Evolutionary conservation across 768 basidiomycete species (phyloP).

Genomic region (Podaxis carcinomalis): DNA sequence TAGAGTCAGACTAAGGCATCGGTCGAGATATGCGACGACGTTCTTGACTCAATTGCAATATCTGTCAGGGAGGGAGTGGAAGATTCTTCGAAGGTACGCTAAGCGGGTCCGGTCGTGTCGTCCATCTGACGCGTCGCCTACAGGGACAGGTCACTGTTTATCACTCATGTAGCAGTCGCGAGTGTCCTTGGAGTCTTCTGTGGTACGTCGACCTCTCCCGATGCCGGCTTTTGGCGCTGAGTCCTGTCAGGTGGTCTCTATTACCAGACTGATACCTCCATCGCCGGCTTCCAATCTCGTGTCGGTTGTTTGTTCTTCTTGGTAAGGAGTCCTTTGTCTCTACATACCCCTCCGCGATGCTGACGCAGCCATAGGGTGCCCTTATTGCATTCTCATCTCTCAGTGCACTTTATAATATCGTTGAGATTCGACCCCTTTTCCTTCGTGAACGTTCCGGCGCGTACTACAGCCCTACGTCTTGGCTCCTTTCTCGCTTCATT

Average conservation of each 20-base stretch:
- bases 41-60: constrained; percentile 89
- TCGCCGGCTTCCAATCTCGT: constrained; percentile 91
- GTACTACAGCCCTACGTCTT: constrained; percentile 89
- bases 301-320: constrained; percentile 96
- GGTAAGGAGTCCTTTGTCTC: constrained; percentile 31
- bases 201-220: constrained; percentile 37
- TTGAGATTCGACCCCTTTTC: constrained; percentile 82
- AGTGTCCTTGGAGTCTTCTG: constrained; percentile 81
- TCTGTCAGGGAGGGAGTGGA: constrained; percentile 82
- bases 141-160: constrained; percentile 79
- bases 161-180: constrained; percentile 72
- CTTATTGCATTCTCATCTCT: constrained; percentile 89
- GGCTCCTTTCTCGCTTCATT: constrained; percentile 83
- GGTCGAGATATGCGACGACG: constrained; percentile 57
- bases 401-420: constrained; percentile 86
- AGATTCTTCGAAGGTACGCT: constrained; percentile 58
- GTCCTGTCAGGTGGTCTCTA: constrained; percentile 69
- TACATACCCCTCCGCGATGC: neutral
- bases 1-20: constrained; percentile 7
- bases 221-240: neutral
- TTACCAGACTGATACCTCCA: constrained; percentile 71
- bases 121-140: neutral
- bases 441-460: constrained; percentile 80
- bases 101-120: constrained; percentile 10
- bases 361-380: constrained; percentile 53